Conservation (phyloP, 2,329 filamentous ascomycete species). For the Pleoardoris graminearum region DNA sequence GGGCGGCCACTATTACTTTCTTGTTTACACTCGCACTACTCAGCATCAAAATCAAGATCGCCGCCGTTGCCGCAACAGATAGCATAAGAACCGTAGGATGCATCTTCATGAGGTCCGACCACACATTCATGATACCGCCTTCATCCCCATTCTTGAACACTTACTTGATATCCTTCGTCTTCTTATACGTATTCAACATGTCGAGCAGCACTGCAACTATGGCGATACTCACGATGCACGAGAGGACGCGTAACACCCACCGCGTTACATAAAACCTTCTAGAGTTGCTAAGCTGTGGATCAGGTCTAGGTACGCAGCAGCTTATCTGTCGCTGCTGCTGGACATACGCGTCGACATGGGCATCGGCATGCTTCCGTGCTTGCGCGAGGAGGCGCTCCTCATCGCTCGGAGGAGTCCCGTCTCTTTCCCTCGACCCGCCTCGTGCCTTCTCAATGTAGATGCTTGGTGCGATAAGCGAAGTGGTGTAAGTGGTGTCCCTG, state of each 20-base stretch:
- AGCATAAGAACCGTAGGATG: conserved; percentile 20
- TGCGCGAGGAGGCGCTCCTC: conserved; percentile 4
- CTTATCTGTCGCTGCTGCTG: neutral
- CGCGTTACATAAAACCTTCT: conserved; percentile 19
- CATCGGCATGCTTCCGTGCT: neutral
- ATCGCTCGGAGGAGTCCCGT: neutral
- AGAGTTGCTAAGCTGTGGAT: conserved; percentile 4
- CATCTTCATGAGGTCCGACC: conserved; percentile 21
- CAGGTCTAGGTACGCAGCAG: neutral
- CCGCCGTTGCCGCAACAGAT: conserved; percentile 15
- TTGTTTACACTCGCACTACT: conserved; percentile 21
- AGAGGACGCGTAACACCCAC: conserved; percentile 17
- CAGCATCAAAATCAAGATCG: conserved; percentile 17
- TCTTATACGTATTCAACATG: conserved; percentile 11
- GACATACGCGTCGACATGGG: neutral
- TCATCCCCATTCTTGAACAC: conserved; percentile 16
- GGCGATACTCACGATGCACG: conserved; percentile 12
- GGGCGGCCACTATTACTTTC: no score
- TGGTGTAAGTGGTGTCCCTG: neutral
- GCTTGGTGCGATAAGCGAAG: neutral
- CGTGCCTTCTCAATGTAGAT: neutral
- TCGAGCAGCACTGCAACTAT: conserved; percentile 17
- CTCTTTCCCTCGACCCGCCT: neutral
- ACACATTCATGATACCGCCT: conserved; percentile 22
- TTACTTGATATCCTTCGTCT: conserved; percentile 17